Evolutionary conservation across 345 rosid genomes (phyloP), one percentile per base, ranked within the genome.

Genomic region (Sisymbrium irio): DNA sequence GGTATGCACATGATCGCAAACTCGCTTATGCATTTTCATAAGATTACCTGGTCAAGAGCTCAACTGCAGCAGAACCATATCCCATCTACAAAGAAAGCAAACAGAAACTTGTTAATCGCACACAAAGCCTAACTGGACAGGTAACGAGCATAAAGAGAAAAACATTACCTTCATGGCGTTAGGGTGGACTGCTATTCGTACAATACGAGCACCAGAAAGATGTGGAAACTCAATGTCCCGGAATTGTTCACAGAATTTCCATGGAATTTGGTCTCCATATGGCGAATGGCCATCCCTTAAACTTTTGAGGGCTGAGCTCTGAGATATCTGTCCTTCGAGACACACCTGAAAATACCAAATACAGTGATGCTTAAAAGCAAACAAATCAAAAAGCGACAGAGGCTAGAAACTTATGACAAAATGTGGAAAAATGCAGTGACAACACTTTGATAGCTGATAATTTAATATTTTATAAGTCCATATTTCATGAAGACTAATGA

Each of bases 141-240:
- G 60, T 50, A 62, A 39, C 9, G 7, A 46, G 53, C 44, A 30
- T 50, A 14, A 45, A 19, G 55, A 49, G 39, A 56, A 72, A 59
- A 67, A 42, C 42, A 15, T 78, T 84, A 95, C 99, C 93, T 88
- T 87, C 90, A 86, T 87, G 65, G 97, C 95, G 76, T 85, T 89
- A 67, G 99, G 99, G 82, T 95, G 98, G 73, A 96, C 92, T 65
- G 99, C 99, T 69, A 95, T 95, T 62, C 99, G 92, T 47, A 92
- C 99, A 39, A 95, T 89, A 49, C 99, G 91, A 84, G 92, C 98
- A 67, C 99, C 99, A 22, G 99, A 96, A 69, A 96, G 88, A 60
- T 82, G 80, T 62, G 99, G 99, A 72, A 96, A 96, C 57, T 72
- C 92, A 17, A 86, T 70, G 53, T 96, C 94, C 65, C 86, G 85